Evolutionary conservation across 2,329 filamentous ascomycete species (phyloP), one percentile per base, ranked within the genome.

Genomic region (Hypoxylon sp.): DNA sequence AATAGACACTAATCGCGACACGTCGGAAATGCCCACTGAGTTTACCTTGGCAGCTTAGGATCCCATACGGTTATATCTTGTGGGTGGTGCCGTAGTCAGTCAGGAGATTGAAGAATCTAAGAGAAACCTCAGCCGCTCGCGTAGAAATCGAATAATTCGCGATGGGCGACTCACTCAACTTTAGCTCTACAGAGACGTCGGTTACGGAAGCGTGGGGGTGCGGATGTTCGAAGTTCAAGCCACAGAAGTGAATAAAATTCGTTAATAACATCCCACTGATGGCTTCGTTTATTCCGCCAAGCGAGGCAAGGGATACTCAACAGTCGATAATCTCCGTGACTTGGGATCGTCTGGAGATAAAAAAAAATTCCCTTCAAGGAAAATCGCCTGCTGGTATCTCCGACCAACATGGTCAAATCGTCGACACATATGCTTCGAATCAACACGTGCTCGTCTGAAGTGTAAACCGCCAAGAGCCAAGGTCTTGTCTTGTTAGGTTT

Each of bases 381-480:
- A 12, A 52, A 29, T 19, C 21, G 39, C 29, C 25, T 27, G 25
- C 25, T 27, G 37, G 34, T 27, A 52, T 34, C 25, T 53, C 41
- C 12, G 37, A 29, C 16, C 23, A 41, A 6, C 14, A 34, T 25
- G 8, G 16, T 58, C n/a, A 19, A 21, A 39, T 25, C 16, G 12
- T 45, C 56, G 25, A 45, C 46, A 52, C 47, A 60, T n/a, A 30
- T 54, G 29, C 32, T 29, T 47, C 12, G 25, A 46, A 56, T 25
- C 25, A 30, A 19, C 48, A 65, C 60, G 60, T 63, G 56, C 62
- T 47, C 32, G 39, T 25, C 32, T 12, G 34, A 52, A 46, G 23
- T 21, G 25, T 16, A 37, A 30, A 16, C 3, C 39, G 50, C 39
- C 43, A 58, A 52, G 45, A 47, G 21, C 19, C 12, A 21, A 43